Evolutionary conservation across 2,329 filamentous ascomycete genomes (phyloP).

Genomic region (Neofusicoccum laricinum): DNA sequence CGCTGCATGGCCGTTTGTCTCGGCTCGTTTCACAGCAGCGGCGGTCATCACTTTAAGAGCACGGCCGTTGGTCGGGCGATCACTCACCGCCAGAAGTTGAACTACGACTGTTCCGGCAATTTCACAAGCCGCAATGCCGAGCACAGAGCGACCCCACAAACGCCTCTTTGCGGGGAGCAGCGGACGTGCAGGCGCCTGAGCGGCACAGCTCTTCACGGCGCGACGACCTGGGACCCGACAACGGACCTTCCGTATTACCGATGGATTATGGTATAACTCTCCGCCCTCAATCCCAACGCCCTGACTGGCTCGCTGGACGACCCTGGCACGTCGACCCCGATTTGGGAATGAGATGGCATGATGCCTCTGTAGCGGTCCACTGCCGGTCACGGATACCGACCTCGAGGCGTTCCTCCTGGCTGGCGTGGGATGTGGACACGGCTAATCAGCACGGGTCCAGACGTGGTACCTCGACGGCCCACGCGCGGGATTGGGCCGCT

Average conservation of each 20-base stretch:
- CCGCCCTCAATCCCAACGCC: background rate
- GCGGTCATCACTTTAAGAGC: background rate
- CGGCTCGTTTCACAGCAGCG: background rate
- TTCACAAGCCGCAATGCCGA: background rate
- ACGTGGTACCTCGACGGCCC: no score
- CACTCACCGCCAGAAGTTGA: no score
- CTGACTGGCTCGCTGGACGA: background rate
- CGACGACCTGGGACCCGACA: no score
- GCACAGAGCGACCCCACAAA: slow-evolving; percentile 5
- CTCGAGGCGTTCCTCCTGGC: background rate
- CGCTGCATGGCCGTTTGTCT: background rate
- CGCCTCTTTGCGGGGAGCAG: slow-evolving; percentile 11
- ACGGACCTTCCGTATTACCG: no score
- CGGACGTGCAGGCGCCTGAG: background rate
- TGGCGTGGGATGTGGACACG: background rate
- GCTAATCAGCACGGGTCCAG: background rate
- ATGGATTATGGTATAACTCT: background rate
- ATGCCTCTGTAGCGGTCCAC: background rate
- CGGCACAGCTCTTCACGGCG: background rate
- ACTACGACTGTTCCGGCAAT: slow-evolving; percentile 11
- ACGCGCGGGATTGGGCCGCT: background rate
- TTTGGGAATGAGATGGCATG: background rate
- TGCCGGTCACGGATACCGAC: background rate
- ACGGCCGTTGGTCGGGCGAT: background rate
- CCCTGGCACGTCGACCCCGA: background rate